Conservation (phyloP, 352 stramenopile genomes). For the Globisporangium orthogonon region DNA sequence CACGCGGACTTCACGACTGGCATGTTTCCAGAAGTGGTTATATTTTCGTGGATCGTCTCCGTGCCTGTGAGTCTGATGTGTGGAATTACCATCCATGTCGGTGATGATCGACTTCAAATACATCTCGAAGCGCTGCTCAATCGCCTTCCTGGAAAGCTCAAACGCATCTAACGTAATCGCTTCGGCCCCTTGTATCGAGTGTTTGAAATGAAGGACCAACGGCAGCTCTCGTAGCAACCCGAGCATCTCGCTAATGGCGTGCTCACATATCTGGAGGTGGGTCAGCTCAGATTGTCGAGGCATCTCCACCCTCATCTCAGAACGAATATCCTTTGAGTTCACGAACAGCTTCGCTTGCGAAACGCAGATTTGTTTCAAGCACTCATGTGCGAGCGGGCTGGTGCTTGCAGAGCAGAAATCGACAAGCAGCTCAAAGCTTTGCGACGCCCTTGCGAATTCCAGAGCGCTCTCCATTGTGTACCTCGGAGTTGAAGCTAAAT, state of each 20-base stretch:
- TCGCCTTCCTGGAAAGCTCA: neutral
- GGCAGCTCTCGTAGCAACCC: conserved; percentile 19
- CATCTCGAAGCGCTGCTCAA: conserved; percentile 2
- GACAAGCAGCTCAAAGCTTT: conserved; percentile 3
- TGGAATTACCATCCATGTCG: neutral
- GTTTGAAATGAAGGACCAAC: conserved; percentile 16
- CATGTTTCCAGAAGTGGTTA: conserved; percentile 6
- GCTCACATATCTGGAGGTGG: conserved; percentile 21
- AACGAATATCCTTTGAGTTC: conserved; percentile 2
- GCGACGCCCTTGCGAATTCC: conserved; percentile 5
- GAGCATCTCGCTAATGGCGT: conserved; percentile 22
- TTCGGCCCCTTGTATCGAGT: neutral
- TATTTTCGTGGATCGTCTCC: neutral
- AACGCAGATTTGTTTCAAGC: conserved; percentile 6
- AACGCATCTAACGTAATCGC: neutral
- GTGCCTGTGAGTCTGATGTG: neutral
- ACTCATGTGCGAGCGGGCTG: conserved; percentile 5
- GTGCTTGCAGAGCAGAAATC: conserved; percentile 7
- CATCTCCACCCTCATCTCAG: neutral
- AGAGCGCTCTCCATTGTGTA: conserved; percentile 4
- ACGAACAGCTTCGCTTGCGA: conserved; percentile 1
- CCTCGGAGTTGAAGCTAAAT: neutral
- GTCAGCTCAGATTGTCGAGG: neutral
- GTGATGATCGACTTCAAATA: neutral
- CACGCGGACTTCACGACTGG: conserved; percentile 5